Conservation (phyloP, 148 eudicot species). For the Chenopodium suecicum region DNA sequence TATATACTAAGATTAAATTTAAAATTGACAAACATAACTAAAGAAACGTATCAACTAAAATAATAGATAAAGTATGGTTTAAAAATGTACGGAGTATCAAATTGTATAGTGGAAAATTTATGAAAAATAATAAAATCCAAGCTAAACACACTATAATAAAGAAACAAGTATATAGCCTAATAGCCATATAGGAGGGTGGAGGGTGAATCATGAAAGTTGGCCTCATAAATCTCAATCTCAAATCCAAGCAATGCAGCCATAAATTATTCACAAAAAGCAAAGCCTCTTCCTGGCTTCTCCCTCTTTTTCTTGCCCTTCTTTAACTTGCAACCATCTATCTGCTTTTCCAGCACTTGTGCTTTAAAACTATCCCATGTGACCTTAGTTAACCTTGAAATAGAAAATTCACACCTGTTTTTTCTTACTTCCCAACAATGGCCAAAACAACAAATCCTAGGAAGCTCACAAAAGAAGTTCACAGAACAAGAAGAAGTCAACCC, state of each 20-base stretch:
- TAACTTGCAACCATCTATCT: conserved; percentile 18
- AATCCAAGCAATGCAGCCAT: conserved; percentile 1
- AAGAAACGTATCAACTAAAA: no score
- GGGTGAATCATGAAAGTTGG: neutral
- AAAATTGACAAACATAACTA: no score
- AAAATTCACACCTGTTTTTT: neutral
- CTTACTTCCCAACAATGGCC: conserved; percentile 44
- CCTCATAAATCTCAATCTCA: conserved; percentile 14
- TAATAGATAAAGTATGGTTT: no score
- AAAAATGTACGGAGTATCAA: no score
- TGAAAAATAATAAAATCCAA: no score
- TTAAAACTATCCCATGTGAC: conserved; percentile 35
- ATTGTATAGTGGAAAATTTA: no score
- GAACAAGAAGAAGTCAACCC: conserved; percentile 23
- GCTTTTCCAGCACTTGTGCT: conserved; percentile 24
- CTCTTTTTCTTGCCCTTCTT: neutral
- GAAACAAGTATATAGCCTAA: neutral
- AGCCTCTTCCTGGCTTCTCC: neutral
- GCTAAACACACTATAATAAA: neutral
- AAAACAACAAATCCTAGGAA: conserved; percentile 53
- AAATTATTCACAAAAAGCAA: conserved; percentile 21
- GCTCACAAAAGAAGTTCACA: conserved; percentile 38
- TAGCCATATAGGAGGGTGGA: neutral
- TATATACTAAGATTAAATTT: no score
- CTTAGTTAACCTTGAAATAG: conserved; percentile 20